phyloP scores from a whole-genome alignment of 2,329 filamentous ascomycete species.

The Trichoderma guizhouense region DNA sequence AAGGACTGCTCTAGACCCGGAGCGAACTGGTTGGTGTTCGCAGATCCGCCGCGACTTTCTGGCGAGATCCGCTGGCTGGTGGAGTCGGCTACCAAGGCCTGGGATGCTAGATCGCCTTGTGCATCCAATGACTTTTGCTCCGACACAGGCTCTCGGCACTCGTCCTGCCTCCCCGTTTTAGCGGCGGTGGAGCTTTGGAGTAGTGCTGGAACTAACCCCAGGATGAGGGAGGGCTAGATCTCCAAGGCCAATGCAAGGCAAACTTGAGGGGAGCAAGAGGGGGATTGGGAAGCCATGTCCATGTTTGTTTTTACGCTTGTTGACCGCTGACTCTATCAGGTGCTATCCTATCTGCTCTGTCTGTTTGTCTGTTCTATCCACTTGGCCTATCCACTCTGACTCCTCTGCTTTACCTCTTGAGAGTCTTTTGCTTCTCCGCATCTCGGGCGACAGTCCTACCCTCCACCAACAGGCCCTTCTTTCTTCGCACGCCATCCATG shows the following conservation, averaged over 20 bases:
- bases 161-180: background rate
- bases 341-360: background rate
- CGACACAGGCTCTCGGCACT: constrained; percentile 8
- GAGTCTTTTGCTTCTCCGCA: constrained; percentile 84
- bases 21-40: background rate
- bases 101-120: constrained; percentile 2
- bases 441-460: constrained; percentile 73
- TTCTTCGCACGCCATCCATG: constrained; percentile 80
- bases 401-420: constrained; percentile 49
- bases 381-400: background rate
- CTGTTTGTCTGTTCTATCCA: background rate
- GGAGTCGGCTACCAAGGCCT: background rate
- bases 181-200: constrained; percentile 1
- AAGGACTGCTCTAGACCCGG: constrained; percentile 10
- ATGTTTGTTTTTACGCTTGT: constrained; percentile 4
- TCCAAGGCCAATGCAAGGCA: background rate
- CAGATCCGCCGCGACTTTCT: background rate
- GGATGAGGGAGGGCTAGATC: background rate
- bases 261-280: background rate
- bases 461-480: constrained; percentile 85
- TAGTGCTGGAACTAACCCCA: constrained; percentile 3
- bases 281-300: background rate
- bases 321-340: background rate
- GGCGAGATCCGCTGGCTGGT: constrained; percentile 4
- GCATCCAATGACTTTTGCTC: background rate